Percentiles rank a stretch among this genome's conserved stretches.
Evolutionary conservation across 1,139 yeast species (phyloP).

Genomic region (Suhomyces anneliseae): DNA sequence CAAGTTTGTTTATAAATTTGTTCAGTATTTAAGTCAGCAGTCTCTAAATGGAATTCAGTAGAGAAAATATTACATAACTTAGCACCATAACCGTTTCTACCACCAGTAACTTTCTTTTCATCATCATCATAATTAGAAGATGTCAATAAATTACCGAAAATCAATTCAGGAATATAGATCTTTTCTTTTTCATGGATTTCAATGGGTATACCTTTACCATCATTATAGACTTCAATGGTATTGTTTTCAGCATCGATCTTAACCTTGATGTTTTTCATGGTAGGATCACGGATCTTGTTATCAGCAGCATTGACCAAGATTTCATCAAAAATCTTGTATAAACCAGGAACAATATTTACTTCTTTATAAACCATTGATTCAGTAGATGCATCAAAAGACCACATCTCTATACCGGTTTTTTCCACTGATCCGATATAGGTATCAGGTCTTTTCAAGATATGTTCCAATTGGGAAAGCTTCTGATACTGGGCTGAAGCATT

Average conservation of each 20-base stretch:
- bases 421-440: slow-evolving; percentile 97
- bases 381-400: slow-evolving; percentile 74
- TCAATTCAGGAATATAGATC: slow-evolving; percentile 92
- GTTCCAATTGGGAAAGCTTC: slow-evolving; percentile 91
- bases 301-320: slow-evolving; percentile 98
- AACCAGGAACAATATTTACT: slow-evolving; percentile 89
- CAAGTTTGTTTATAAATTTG: slow-evolving; percentile 77
- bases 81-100: slow-evolving; percentile 98
- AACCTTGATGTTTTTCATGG: slow-evolving; percentile 84
- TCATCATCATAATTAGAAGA: slow-evolving; percentile 96
- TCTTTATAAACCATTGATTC: slow-evolving; percentile 71
- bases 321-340: slow-evolving; percentile 96
- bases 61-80: slow-evolving; percentile 90
- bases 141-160: slow-evolving; percentile 92
- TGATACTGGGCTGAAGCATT: slow-evolving; percentile 81
- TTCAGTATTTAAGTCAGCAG: slow-evolving; percentile 72
- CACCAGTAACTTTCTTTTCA: slow-evolving; percentile 95
- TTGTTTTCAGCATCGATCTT: slow-evolving; percentile 74
- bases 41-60: slow-evolving; percentile 81
- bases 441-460: slow-evolving; percentile 95
- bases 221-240: slow-evolving; percentile 78
- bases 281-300: slow-evolving; percentile 91
- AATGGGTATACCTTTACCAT: slow-evolving; percentile 94
- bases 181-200: slow-evolving; percentile 91
- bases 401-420: slow-evolving; percentile 72